Base-by-base conservation (phyloP, 257 asterid genomes). In the Lantana camara region DNA sequence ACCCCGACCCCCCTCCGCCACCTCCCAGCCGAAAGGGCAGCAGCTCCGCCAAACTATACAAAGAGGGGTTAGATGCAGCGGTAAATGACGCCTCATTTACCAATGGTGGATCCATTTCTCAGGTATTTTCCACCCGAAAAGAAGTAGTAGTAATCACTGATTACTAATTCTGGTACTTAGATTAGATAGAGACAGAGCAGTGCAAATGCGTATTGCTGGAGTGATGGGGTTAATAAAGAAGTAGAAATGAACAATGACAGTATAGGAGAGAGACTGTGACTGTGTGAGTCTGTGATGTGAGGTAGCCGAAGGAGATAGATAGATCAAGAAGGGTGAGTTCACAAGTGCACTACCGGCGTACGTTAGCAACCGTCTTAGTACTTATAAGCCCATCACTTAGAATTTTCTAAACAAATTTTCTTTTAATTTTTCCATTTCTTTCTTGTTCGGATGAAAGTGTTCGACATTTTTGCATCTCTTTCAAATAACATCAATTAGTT, bases 21-120 rank as follows among this genome's bases (percentile, higher is more conserved):
- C 41, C 68, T 72, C 32, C 32, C 32, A 27, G 5, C 32, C 32
- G 63, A 51, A 73, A 75, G 7, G 88, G 77, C 72, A 85, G 77
- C 15, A 81, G 75, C 79, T 81, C 88, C 65, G 82, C 72, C 47
- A 84, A 62, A 23, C 76, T 74, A 50, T 79, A 81, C 24, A 83
- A 74, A 12, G 80, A 69, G 9, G 80, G 83, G 23, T 77, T 74
- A 6, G 63, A 35, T 2, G 81, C 85, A 11, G 78, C 80, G 12
- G 83, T 73, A 55, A 79, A 81, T 59, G 85, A 78, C 0, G 79
- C 67, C 57, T 76, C 85, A 27, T 78, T 80, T 10, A 82, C 53
- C 42, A 84, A 66, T 13, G 80, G 79, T 24, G 83, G 91, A 75
- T 84, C 91, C 91, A 84, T 84, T 78, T 21, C 15, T 21, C 15